These are phyloP conservation scores for Ogataea degrootiae DNA, from an alignment of 805 yeast species.

Conservation along the genomic window DNA sequence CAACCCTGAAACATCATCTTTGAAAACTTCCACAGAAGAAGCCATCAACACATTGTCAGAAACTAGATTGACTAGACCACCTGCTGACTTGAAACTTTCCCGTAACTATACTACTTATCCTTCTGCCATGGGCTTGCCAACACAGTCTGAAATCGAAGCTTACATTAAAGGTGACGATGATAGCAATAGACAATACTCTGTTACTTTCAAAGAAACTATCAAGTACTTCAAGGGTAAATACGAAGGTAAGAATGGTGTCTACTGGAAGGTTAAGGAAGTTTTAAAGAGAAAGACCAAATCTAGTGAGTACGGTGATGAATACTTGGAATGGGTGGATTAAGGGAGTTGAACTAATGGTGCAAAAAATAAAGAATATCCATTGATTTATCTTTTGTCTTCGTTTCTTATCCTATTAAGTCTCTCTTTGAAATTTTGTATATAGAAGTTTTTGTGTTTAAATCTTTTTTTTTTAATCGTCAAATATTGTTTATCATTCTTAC, in stretches of 20 bases:
- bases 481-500: too few relatives aligned
- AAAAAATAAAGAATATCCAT: too few relatives aligned
- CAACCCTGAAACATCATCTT: slow-evolving; percentile 18
- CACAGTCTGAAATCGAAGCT: slow-evolving; percentile 55
- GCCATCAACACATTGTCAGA: slow-evolving; percentile 20
- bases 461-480: too few relatives aligned
- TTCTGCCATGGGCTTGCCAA: slow-evolving; percentile 71
- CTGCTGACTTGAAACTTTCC: slow-evolving; percentile 31
- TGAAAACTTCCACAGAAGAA: slow-evolving; percentile 14
- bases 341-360: not conserved
- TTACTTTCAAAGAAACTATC: slow-evolving; percentile 62
- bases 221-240: slow-evolving; percentile 53
- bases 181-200: slow-evolving; percentile 59
- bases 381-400: too few relatives aligned
- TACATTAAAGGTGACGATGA: slow-evolving; percentile 70
- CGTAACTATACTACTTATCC: slow-evolving; percentile 44
- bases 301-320: slow-evolving; percentile 36
- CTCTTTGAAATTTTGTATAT: slow-evolving; percentile 5
- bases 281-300: slow-evolving; percentile 54
- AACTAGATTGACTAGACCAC: slow-evolving; percentile 36
- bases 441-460: not conserved
- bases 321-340: slow-evolving; percentile 44
- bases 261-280: slow-evolving; percentile 52
- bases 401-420: too few relatives aligned
- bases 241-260: slow-evolving; percentile 56